Base-by-base conservation (phyloP, 2,329 filamentous ascomycete species). In the Talaromyces amestolkiae region DNA sequence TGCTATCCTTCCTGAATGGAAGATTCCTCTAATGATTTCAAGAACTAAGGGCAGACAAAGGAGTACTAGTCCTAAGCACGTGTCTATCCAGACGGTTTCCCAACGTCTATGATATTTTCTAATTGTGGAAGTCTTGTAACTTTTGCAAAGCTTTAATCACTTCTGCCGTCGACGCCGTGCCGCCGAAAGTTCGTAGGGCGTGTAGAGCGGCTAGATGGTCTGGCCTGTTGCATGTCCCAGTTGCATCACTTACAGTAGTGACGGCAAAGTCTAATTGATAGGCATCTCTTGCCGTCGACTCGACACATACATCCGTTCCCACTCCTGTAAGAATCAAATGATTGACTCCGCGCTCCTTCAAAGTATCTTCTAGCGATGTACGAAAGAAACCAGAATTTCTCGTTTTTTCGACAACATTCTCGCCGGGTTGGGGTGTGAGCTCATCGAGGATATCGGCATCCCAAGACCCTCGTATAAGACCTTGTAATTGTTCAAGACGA, bases 371-470 rank as follows among this genome's bases (percentile, higher is more conserved):
- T 8, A 87, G 75, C 31, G 76, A 76, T 0, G 85, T 88, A 39
- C 83, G 81, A 83, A 84, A 87, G 70, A 86, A 87, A 3, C 83
- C 82, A 17, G 85, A 85, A 71, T 86, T 87, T 15, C 85, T 84
- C 3, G 83, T 82, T 72, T 86, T 87, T 71, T 87, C 84, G 58
- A 87, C 82, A 3, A 87, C 79, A 1, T 81, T 73, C 72, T 87
- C 85, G 15, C 79, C 81, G 2, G 84, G 81, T 41, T 79, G 69
- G 0, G 84, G 84, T 60, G 75, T 76, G 53, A 87, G 75, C 68
- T 85, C 84, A 70, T 85, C 82, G n/a, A 86, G 77, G 45, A 86
- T 80, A 69, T 85, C 83, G 9, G 60, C 47, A 17, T 62, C 60
- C 60, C 60, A 62, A 53, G 60, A 54, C 22, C 60, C 47, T 41